A percentile compares a stretch with the other conserved stretches of the same genome.
Conservation (phyloP, 2,329 filamentous ascomycete species). For the Apiospora saccharicola region DNA sequence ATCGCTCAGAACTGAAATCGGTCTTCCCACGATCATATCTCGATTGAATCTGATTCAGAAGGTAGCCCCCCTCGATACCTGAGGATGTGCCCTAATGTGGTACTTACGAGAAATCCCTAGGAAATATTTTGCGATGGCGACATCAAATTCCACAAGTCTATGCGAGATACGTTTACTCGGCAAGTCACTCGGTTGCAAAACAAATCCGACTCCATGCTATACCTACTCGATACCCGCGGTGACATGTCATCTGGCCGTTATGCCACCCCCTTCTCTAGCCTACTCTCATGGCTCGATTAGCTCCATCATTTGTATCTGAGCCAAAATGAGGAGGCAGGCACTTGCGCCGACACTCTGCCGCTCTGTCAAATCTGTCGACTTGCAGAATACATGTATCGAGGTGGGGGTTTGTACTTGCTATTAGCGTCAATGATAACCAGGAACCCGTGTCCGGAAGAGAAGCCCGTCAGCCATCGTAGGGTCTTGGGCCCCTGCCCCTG, state of each 20-base stretch:
- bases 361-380: neutral
- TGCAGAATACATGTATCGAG: constrained; percentile 4
- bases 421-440: neutral
- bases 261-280: neutral
- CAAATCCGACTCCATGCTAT: neutral
- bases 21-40: constrained; percentile 1
- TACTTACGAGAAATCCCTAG: neutral
- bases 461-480: neutral
- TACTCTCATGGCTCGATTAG: neutral
- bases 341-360: neutral
- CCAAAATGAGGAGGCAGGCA: neutral
- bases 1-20: constrained; percentile 10
- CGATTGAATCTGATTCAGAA: neutral
- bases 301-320: neutral
- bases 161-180: neutral
- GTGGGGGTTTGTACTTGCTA: neutral
- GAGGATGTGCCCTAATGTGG: neutral
- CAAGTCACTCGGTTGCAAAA: neutral
- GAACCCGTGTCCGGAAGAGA: neutral
- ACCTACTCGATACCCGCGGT: constrained; percentile 9
- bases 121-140: neutral
- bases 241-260: constrained; percentile 10
- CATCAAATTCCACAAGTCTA: neutral
- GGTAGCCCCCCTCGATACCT: neutral
- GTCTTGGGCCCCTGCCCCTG: neutral